Base-by-base conservation (phyloP, 495 filamentous ascomycete species). In the Mytilinidion resinicola region DNA sequence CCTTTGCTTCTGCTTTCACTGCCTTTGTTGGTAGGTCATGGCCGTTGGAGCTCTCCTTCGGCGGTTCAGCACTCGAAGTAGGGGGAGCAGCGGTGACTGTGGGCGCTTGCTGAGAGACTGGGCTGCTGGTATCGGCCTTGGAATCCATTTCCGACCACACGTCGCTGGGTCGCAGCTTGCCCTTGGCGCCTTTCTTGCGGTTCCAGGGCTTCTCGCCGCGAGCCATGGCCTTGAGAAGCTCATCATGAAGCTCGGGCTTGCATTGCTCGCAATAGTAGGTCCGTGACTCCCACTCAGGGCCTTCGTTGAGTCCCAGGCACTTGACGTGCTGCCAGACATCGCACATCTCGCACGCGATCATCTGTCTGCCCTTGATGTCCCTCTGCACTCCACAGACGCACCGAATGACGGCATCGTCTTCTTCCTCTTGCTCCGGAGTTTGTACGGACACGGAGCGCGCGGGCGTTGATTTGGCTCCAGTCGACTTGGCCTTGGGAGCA, bases 251-350 rank as follows among this genome's bases (percentile, higher is more conserved):
- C 54, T 91, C 84, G 4, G 92, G 93, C 48, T 78, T 77, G 76
- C 93, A 98, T 69, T 85, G 75, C 70, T 98, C 93, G 69, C 93
- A 98, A 69, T 84, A 91, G 74, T 97, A 98, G 67, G 86, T 73
- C 19, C 84, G 82, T 34, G 87, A 87, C 59, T 89, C 42, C 59
- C 88, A 81, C 37, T 89, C 83, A 14, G 87, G 81, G 56, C 84
- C 84, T 61, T 89, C 85, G 57, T 83, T 83, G 59, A 96, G 78
- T 30, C 88, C 90, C 82, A 98, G 90, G 70, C 93, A 98, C 62
- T 91, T 83, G 66, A 95, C 95, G 69, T 98, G 93, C 71, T 98
- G 93, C 93, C 93, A 98, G 47, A 85, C 90, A 30, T 82, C 82
- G 67, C 93, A 98, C 36, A 77, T 80, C 66, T 98, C 93, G 73